These are phyloP conservation scores for Lactuca sativa DNA, from an alignment of 129 eudicot species.

Conservation along the genomic window DNA sequence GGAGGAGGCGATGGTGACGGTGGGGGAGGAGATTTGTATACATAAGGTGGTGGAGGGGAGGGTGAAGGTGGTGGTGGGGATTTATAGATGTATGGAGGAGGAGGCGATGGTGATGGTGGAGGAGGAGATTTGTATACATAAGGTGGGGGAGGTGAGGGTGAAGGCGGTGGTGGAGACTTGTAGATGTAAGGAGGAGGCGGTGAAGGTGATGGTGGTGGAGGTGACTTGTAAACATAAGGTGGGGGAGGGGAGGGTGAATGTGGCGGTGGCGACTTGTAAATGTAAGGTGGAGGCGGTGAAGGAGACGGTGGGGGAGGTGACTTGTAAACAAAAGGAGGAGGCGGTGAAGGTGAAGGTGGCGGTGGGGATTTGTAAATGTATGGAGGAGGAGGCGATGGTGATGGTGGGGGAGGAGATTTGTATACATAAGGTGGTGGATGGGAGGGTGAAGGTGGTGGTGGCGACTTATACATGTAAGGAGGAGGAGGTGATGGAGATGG, in stretches of 20 bases:
- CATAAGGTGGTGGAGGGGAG: background rate
- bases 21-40: conserved; percentile 12
- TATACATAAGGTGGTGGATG: conserved; percentile 9
- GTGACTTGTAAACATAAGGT: background rate
- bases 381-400: conserved; percentile 8
- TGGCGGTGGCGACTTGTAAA: background rate
- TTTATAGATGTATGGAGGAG: background rate
- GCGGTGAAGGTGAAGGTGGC: conserved; percentile 13
- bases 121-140: conserved; percentile 10
- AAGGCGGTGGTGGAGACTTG: conserved; percentile 10
- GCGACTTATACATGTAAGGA: conserved; percentile 6
- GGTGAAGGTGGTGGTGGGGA: conserved; percentile 5
- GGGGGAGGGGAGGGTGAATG: background rate
- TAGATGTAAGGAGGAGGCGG: conserved; percentile 9
- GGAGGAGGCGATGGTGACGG: conserved; percentile 6
- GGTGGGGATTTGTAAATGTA: conserved; percentile 14
- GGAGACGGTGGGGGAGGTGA: conserved; percentile 11
- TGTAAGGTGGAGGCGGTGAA: background rate
- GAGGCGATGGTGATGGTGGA: conserved; percentile 7
- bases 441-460: conserved; percentile 10
- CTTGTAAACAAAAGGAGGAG: background rate
- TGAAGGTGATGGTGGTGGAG: background rate
- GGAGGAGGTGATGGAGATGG: conserved; percentile 17
- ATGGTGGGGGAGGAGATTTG: conserved; percentile 19
- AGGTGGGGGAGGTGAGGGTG: conserved; percentile 12